Base-by-base conservation (phyloP, 495 filamentous ascomycete genomes). In the Lophiotrema nucula region DNA sequence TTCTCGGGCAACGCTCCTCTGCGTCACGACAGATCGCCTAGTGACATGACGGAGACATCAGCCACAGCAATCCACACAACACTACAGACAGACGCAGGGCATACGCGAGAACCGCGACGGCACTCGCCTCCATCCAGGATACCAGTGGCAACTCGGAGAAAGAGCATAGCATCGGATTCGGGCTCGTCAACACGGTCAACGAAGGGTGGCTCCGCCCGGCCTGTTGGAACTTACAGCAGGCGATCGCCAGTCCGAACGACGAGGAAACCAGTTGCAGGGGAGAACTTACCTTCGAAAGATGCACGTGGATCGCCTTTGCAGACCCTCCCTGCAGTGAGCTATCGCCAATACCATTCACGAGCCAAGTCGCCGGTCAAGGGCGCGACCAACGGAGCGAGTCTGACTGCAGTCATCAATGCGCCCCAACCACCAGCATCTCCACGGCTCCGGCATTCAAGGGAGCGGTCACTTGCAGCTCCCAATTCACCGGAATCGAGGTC, bases 391-490 rank as follows among this genome's bases (percentile, higher is more conserved):
- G 79, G 75, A 50, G 77, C 78, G 21, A 79, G 73, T 38, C 68
- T 88, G 15, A 76, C 80, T 49, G 86, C 84, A n/a, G 85, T 85
- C 72, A 84, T 89, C 58, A 78, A 81, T 48, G 77, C 79, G 16
- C 81, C 84, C 11, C 76, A 73, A 26, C 79, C 79, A 4, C 83
- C 83, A 51, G 81, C 80, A 52, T 89, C 86, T 39, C 91, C 91
- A 0, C 86, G 84, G 12, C 74, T 96, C 19, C 82, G 91, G 54
- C 92, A 89, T 60, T 95, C 91, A 10, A 79, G 88, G 37, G 88
- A 89, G 18, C 78, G 91, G 25, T 86, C 88, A 69, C 86, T 88
- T 10, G 85, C 95, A 26, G 89, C 89, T 26, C 89, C 89, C 27
- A 87, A 87, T 27, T 48, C 50, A 3, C 35, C 58, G 6, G 51